These are phyloP conservation scores for Cladosporium cucumerinum DNA, from an alignment of 2,329 filamentous ascomycete genomes.

Conservation along the genomic window DNA sequence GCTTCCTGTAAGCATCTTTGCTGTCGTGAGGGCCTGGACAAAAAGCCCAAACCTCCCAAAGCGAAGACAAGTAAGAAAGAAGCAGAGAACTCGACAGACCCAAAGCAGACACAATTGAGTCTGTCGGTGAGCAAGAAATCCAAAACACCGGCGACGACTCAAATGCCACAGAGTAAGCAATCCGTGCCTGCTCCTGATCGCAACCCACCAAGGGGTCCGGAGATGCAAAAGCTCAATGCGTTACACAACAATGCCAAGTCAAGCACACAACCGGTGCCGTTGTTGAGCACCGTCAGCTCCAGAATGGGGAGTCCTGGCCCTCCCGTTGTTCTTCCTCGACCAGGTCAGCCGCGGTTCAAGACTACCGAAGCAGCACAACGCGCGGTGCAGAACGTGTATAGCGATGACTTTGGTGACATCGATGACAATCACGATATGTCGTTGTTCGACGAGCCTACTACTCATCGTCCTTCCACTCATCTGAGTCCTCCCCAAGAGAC, in stretches of 20 bases:
- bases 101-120: slow-evolving; percentile 32
- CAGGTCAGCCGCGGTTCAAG: slow-evolving; percentile 8
- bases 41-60: slow-evolving; percentile 53
- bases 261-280: slow-evolving; percentile 22
- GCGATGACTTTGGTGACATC: slow-evolving; percentile 24
- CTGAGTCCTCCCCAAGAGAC: not conserved
- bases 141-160: not conserved
- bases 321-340: not conserved
- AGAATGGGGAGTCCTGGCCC: not conserved
- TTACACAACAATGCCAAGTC: slow-evolving; percentile 27
- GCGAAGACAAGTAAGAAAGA: slow-evolving; percentile 32
- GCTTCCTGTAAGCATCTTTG: slow-evolving; percentile 66
- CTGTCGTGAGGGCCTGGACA: slow-evolving; percentile 68
- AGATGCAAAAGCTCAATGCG: slow-evolving; percentile 22
- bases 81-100: slow-evolving; percentile 18
- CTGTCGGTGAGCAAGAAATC: slow-evolving; percentile 24
- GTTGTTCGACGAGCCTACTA: slow-evolving; percentile 4
- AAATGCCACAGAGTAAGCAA: slow-evolving; percentile 10
- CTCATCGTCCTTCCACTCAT: not conserved
- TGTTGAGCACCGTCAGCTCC: slow-evolving; percentile 10
- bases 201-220: slow-evolving; percentile 8
- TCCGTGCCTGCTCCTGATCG: not conserved
- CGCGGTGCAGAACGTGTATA: slow-evolving; percentile 8
- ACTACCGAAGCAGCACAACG: slow-evolving; percentile 12
- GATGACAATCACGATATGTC: slow-evolving; percentile 22